Conservation (phyloP, 257 asterid species). For the Fraxinus pennsylvanica region DNA sequence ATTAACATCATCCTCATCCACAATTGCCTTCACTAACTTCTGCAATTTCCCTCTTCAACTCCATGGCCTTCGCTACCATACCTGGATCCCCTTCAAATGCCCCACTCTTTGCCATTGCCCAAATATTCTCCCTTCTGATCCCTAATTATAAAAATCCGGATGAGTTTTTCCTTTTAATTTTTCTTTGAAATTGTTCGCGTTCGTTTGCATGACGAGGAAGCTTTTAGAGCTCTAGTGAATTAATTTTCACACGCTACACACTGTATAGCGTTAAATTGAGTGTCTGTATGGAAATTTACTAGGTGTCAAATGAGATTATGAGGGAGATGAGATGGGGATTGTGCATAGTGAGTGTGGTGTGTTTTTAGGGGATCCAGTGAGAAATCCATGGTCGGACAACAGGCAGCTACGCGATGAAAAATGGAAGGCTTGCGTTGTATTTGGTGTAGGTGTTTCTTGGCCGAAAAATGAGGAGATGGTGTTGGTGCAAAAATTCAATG, state of each 20-base stretch:
- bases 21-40: slow-evolving; percentile 41
- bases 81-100: slow-evolving; percentile 30
- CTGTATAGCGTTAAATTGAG: not conserved
- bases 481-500: too few relatives aligned
- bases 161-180: not conserved
- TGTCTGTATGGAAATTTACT: not conserved
- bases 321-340: not conserved
- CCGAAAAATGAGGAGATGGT: too few relatives aligned
- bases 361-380: not conserved
- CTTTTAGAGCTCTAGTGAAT: slow-evolving; percentile 6
- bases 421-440: too few relatives aligned
- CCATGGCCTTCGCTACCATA: slow-evolving; percentile 33
- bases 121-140: too few relatives aligned
- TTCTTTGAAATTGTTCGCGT: too few relatives aligned
- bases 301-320: slow-evolving; percentile 39
- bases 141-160: too few relatives aligned
- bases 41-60: slow-evolving; percentile 41
- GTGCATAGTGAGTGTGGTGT: slow-evolving; percentile 9
- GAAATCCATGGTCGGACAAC: slow-evolving; percentile 44
- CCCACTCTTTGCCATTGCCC: slow-evolving; percentile 62
- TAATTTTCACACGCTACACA: not conserved
- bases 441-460: too few relatives aligned
- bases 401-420: slow-evolving; percentile 38
- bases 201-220: not conserved
- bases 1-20: too few relatives aligned